Evolutionary conservation across 495 filamentous ascomycete species (phyloP), one percentile per base, ranked within the genome.

Genomic region (Delitschia confertaspora): DNA sequence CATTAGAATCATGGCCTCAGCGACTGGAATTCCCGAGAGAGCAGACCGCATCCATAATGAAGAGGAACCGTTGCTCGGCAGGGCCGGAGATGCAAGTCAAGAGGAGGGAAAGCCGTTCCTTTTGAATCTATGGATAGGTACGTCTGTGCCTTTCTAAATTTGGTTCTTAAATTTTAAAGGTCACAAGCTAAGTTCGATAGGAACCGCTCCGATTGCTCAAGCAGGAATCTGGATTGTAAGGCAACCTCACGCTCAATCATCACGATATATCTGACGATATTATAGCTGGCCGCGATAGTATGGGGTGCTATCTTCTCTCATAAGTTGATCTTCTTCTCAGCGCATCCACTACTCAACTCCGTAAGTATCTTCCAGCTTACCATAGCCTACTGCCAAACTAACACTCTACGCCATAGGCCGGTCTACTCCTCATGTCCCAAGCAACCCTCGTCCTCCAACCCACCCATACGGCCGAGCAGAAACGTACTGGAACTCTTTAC

Each of bases 361-460:
- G 61, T 61, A 52, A 40, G 49, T 25, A 10, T 18, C 11, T 21
- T 14, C 10, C 23, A 20, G 4, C 14, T 25, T 2, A 24, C 14
- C 11, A 9, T 6, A 13, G 23, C 11, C 11, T 18, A 23, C 3
- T 13, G 19, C 16, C 14, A 33, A 33, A 32, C 19, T 17, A 7
- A 30, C 31, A 33, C 14, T 6, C 26, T n/a, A n/a, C n/a, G n/a
- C n/a, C 9, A 7, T 19, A 59, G 59, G 61, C 82, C 38, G 86
- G 76, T 19, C 57, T 89, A 18, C 69, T 93, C 42, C 65, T 86
- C 27, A 69, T 85, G 43, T 73, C 82, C 33, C 80, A 94, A 68
- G 79, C 78, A 16, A 78, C 86, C 55, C 78, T 96, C 25, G 65
- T 94, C 57, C 75, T 95, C 22, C 89, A 96, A 60, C 89, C 89